phyloP scores from a whole-genome alignment of 148 eudicot genomes.

The Bassia scoparia region DNA sequence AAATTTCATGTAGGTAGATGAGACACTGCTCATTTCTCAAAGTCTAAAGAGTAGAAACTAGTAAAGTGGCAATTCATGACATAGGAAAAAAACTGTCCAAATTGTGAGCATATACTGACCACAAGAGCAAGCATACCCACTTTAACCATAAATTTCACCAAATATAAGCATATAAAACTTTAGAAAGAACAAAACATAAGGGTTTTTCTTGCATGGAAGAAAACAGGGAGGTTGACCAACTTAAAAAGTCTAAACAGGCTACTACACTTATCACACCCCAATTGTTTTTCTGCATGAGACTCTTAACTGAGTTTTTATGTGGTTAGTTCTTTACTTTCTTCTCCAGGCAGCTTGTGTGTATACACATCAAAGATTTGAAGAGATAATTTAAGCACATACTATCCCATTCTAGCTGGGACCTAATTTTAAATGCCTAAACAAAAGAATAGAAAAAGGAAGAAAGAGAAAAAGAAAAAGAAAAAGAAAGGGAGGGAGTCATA shows the following conservation, averaged over 20 bases:
- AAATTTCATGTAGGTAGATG: not conserved
- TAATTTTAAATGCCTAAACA: not conserved
- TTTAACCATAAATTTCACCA: not conserved
- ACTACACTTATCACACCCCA: not conserved
- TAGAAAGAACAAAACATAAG: too few relatives aligned
- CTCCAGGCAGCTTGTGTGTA: not conserved
- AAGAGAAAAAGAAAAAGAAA: not conserved
- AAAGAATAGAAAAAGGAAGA: not conserved
- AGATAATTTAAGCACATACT: not conserved
- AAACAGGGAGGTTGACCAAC: too few relatives aligned
- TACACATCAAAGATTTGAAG: not conserved
- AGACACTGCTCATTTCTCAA: not conserved
- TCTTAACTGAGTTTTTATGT: not conserved
- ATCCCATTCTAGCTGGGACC: not conserved
- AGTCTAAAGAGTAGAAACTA: not conserved
- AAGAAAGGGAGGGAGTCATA: conserved; percentile 12
- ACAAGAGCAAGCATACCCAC: not conserved
- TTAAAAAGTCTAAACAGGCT: too few relatives aligned
- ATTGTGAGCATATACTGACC: not conserved
- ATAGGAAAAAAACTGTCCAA: not conserved
- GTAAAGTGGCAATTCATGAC: not conserved
- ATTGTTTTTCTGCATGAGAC: not conserved
- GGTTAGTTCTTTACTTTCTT: too few relatives aligned
- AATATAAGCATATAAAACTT: too few relatives aligned
- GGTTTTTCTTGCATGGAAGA: too few relatives aligned